These are phyloP conservation scores for Hirschfeldia incana DNA, from an alignment of 345 rosid species.

Conservation along the genomic window DNA sequence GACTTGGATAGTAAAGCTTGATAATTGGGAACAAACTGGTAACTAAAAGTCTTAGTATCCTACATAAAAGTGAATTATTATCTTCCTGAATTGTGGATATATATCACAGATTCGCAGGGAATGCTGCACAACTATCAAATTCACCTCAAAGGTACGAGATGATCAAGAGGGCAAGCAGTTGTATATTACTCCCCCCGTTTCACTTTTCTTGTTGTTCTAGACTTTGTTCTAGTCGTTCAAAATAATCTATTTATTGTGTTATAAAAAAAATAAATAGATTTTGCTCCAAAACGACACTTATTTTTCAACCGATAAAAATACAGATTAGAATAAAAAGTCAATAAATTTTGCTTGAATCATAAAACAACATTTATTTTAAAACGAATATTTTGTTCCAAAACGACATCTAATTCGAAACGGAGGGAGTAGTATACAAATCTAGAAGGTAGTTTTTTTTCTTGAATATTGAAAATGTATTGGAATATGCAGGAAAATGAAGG, in stretches of 20 bases:
- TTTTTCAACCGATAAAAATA: too few species aligned
- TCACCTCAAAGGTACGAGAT: background rate
- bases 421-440: background rate
- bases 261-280: too few species aligned
- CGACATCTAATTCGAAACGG: too few species aligned
- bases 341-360: too few species aligned
- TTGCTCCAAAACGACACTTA: too few species aligned
- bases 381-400: too few species aligned
- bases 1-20: constrained; percentile 63
- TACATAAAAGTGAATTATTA: background rate
- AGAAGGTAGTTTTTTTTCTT: background rate
- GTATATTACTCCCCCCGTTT: background rate
- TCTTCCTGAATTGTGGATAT: background rate
- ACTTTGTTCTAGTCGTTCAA: too few species aligned
- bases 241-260: too few species aligned
- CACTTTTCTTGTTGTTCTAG: too few species aligned
- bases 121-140: background rate
- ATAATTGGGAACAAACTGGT: constrained; percentile 84
- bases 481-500: background rate
- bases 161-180: background rate
- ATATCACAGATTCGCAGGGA: background rate
- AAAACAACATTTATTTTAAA: too few species aligned
- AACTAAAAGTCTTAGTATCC: constrained; percentile 11
- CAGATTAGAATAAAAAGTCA: too few species aligned
- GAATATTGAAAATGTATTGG: background rate